Base-by-base conservation (phyloP, 495 filamentous ascomycete species). In the Aspergillus coremiiformis region DNA sequence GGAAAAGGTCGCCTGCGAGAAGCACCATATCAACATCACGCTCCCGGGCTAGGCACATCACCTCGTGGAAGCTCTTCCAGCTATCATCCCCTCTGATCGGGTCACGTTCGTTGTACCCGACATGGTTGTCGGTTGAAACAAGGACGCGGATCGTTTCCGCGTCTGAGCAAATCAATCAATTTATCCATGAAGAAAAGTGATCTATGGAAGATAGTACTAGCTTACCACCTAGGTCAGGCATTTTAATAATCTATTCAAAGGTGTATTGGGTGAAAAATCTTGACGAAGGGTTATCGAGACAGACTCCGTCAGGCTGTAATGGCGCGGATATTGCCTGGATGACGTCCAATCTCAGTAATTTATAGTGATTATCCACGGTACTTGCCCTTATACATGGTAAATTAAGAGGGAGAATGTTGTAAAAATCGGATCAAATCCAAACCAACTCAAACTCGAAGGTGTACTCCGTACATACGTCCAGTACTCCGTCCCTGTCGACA, bases 21-120 rank as follows among this genome's bases (percentile, higher is more conserved):
- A 99, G 77, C 6, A 99, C 85, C 94, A 97, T 96, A 69, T 99
- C 93, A 49, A 87, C 93, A 72, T 97, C 94, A 39, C 79, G 78
- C 41, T 87, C 80, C 65, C 85, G 89, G 9, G 91, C 93, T 12
- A 97, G 68, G 52, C 83, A 85, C 88, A 99, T 95, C 39, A 96
- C 79, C 65, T 99, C 93, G 60, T 97, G 84, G 69, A 99, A 99
- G 47, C 82, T 89, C 59, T 85, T 85, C 93, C 92, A 96, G 69
- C 91, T 96, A 67, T 99, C 93, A 64, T 99, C 89, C 33, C 90
- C 89, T 4, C 93, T 89, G 55, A 91, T 87, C 17, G 87, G 78
- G 65, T 99, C 90, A 56, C 93, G 85, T 67, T 98, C 93, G 57
- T 88, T 88, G 73, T 86, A 96, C 27, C 93, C 93, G 49, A 98